These are phyloP conservation scores for Penicillium argentinense DNA, from an alignment of 495 filamentous ascomycete genomes.

Conservation along the genomic window DNA sequence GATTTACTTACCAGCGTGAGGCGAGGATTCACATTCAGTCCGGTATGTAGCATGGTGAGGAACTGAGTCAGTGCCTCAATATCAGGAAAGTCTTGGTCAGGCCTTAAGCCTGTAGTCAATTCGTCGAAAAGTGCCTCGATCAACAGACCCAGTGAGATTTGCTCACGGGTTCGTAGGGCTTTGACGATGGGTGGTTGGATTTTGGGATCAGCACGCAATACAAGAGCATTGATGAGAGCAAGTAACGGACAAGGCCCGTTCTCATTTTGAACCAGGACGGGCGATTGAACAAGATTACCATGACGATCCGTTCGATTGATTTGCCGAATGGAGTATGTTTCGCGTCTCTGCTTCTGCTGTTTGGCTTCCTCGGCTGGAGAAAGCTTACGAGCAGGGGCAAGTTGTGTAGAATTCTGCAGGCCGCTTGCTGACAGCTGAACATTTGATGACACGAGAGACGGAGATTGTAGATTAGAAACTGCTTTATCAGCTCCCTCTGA, in stretches of 20 bases:
- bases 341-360: constrained; percentile 50
- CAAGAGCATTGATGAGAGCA: constrained; percentile 89
- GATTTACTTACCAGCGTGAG: constrained; percentile 58
- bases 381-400: constrained; percentile 9
- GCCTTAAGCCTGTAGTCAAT: constrained; percentile 63
- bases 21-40: constrained; percentile 97
- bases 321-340: constrained; percentile 71
- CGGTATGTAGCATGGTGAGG: constrained; percentile 85
- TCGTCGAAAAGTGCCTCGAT: constrained; percentile 90
- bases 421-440: background rate
- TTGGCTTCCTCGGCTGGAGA: constrained; percentile 37
- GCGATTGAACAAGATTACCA: constrained; percentile 55
- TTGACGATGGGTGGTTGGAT: constrained; percentile 69
- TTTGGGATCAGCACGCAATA: constrained; percentile 69
- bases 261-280: constrained; percentile 85
- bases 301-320: constrained; percentile 58
- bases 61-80: constrained; percentile 85
- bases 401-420: constrained; percentile 1
- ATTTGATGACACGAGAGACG: background rate
- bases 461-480: background rate
- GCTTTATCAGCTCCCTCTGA: background rate
- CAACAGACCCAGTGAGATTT: constrained; percentile 80
- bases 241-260: constrained; percentile 94
- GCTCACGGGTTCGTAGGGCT: constrained; percentile 74
- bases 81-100: constrained; percentile 70